Conservation (phyloP, 208 protist genomes). For the Borovskyia barvae region DNA sequence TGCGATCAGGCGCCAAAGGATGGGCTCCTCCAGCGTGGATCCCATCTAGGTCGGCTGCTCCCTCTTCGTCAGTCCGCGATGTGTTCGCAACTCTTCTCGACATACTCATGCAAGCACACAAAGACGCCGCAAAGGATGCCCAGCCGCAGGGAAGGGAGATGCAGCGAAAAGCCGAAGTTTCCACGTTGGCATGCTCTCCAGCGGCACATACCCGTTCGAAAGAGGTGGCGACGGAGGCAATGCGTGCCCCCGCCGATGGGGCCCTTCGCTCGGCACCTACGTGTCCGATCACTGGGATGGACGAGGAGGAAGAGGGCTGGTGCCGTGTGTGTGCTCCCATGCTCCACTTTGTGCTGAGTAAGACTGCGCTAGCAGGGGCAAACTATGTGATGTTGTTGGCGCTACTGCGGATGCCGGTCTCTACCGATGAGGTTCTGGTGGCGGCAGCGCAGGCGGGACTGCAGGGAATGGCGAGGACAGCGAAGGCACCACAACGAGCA, state of each 20-base stretch:
- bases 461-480: not conserved
- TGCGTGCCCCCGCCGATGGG: not conserved
- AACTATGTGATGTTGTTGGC: slow-evolving; percentile 25
- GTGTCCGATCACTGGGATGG: slow-evolving; percentile 1
- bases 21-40: no score
- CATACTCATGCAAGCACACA: no score
- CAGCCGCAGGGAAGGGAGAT: no score
- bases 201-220: not conserved
- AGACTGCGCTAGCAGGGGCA: slow-evolving; percentile 15
- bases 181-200: no score
- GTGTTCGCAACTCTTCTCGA: no score
- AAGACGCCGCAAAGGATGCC: no score
- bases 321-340: slow-evolving; percentile 20
- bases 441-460: slow-evolving; percentile 10
- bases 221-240: not conserved
- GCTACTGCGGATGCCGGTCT: slow-evolving; percentile 25
- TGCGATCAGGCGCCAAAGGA: no score
- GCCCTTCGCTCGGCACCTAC: not conserved
- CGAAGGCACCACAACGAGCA: not conserved
- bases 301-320: slow-evolving; percentile 17
- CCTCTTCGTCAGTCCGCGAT: no score
- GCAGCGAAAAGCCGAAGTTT: no score
- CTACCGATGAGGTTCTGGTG: slow-evolving; percentile 23
- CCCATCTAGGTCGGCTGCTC: no score
- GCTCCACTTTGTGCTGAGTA: slow-evolving; percentile 24